Percentiles rank a stretch among this genome's conserved stretches.
Conservation (phyloP, 2,329 filamentous ascomycete genomes). For the Colletotrichum caudatum region DNA sequence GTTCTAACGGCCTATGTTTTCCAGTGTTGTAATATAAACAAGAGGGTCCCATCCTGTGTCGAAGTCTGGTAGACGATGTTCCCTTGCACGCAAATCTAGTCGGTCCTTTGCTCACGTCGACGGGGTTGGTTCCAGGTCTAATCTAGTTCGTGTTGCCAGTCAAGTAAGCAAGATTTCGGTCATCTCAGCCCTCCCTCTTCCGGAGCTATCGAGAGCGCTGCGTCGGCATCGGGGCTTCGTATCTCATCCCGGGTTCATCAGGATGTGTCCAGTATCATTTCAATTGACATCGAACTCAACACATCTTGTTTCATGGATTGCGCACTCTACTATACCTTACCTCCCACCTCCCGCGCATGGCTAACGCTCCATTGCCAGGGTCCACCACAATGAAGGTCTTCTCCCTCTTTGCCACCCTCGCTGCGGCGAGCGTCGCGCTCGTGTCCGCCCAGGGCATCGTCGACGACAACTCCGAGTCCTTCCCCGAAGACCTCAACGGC, state of each 20-base stretch:
- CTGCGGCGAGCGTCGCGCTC: constrained; percentile 40
- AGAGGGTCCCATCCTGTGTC: constrained; percentile 7
- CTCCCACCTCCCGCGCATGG: not conserved
- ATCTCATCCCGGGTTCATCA: not conserved
- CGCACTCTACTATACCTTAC: not conserved
- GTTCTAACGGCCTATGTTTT: not conserved
- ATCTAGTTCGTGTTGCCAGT: constrained; percentile 17
- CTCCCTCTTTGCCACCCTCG: constrained; percentile 34
- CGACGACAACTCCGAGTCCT: constrained; percentile 52
- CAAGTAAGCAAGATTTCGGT: constrained; percentile 20
- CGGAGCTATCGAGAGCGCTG: not conserved
- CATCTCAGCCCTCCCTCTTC: not conserved
- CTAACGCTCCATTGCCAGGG: not conserved
- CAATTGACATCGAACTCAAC: not conserved
- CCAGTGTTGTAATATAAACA: constrained; percentile 30
- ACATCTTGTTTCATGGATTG: not conserved
- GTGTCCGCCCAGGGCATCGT: constrained; percentile 47
- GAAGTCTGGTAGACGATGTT: not conserved
- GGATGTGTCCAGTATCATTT: not conserved
- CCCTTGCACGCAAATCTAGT: constrained; percentile 23
- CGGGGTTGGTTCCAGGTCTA: constrained; percentile 7
- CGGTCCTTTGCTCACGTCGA: constrained; percentile 24
- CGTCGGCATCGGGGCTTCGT: not conserved
- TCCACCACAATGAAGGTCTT: constrained; percentile 43
- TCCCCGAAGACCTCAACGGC: constrained; percentile 59